Conservation (phyloP, 805 yeast genomes). For the Sugiyamaella floridensis region DNA sequence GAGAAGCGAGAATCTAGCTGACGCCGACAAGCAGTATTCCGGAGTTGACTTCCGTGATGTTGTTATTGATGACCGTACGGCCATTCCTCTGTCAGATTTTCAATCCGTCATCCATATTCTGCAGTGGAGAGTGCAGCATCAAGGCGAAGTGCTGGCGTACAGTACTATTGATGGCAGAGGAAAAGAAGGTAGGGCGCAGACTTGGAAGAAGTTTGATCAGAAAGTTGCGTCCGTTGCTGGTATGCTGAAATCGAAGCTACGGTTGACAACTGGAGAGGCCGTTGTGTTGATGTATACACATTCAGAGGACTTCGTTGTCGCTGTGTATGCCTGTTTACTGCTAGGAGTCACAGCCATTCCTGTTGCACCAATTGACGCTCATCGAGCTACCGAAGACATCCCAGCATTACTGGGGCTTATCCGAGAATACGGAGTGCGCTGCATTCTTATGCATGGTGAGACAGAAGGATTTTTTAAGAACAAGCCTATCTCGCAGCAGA, state of each 20-base stretch:
- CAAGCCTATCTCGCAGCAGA: slow-evolving; percentile 53
- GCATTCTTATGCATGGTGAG: slow-evolving; percentile 72
- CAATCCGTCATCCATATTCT: slow-evolving; percentile 63
- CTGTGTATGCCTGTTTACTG: slow-evolving; percentile 78
- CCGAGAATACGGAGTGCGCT: slow-evolving; percentile 62
- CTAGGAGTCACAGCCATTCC: slow-evolving; percentile 78
- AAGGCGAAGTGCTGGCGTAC: slow-evolving; percentile 77
- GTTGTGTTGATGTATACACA: slow-evolving; percentile 80
- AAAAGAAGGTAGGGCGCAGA: slow-evolving; percentile 44
- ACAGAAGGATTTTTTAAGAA: slow-evolving; percentile 62
- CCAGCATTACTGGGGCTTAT: slow-evolving; percentile 57
- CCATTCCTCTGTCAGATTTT: slow-evolving; percentile 68
- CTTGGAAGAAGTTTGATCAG: slow-evolving; percentile 80
- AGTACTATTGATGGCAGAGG: slow-evolving; percentile 35
- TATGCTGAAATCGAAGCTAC: slow-evolving; percentile 60
- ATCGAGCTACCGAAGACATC: slow-evolving; percentile 65
- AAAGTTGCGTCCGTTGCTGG: slow-evolving; percentile 69
- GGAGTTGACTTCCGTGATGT: slow-evolving; percentile 71
- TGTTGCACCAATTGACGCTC: slow-evolving; percentile 60
- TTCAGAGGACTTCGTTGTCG: slow-evolving; percentile 77
- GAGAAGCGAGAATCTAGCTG: slow-evolving; percentile 53
- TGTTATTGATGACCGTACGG: slow-evolving; percentile 73
- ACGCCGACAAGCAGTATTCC: slow-evolving; percentile 68
- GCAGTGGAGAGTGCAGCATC: slow-evolving; percentile 67
- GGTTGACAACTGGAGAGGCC: slow-evolving; percentile 58